Conservation (phyloP, 495 filamentous ascomycete species). For the Penicillium subrubescens region DNA sequence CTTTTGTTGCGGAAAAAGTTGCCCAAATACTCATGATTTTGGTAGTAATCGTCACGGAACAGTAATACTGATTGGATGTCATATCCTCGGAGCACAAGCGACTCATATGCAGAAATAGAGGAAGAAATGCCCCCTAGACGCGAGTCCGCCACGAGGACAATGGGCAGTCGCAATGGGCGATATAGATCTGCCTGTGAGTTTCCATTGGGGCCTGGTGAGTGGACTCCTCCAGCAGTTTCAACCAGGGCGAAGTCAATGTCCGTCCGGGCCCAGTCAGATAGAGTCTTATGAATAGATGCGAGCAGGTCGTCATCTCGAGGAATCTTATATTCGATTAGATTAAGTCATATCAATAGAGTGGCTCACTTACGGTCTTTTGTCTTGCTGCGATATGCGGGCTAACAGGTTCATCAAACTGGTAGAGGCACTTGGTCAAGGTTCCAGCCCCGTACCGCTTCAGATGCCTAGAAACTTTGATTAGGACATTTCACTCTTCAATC, state of each 20-base stretch:
- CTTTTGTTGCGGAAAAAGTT: constrained; percentile 62
- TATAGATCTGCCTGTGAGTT: constrained; percentile 75
- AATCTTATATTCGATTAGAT: constrained; percentile 28
- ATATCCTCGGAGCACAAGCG: constrained; percentile 70
- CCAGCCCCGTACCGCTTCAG: constrained; percentile 54
- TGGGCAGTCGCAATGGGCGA: constrained; percentile 66
- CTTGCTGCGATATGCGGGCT: constrained; percentile 73
- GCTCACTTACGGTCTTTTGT: constrained; percentile 31
- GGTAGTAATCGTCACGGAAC: constrained; percentile 62
- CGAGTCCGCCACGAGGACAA: constrained; percentile 71
- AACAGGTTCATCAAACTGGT: constrained; percentile 69
- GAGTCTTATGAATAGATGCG: constrained; percentile 47
- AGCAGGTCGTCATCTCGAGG: constrained; percentile 52
- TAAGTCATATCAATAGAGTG: background rate
- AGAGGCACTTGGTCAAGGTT: constrained; percentile 59
- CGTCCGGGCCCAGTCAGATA: constrained; percentile 42
- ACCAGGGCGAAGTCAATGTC: constrained; percentile 55
- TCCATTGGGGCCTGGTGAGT: constrained; percentile 74
- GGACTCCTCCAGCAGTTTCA: constrained; percentile 77
- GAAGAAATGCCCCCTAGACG: constrained; percentile 73
- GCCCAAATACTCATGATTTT: constrained; percentile 64
- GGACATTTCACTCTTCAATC: background rate
- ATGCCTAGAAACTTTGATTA: constrained; percentile 47
- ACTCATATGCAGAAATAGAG: constrained; percentile 76
- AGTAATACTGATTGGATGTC: constrained; percentile 67